A percentile compares a stretch with the other conserved stretches of the same genome.
Conservation (phyloP, 1,284 basidiomycete species). For the Leccinum variabile region DNA sequence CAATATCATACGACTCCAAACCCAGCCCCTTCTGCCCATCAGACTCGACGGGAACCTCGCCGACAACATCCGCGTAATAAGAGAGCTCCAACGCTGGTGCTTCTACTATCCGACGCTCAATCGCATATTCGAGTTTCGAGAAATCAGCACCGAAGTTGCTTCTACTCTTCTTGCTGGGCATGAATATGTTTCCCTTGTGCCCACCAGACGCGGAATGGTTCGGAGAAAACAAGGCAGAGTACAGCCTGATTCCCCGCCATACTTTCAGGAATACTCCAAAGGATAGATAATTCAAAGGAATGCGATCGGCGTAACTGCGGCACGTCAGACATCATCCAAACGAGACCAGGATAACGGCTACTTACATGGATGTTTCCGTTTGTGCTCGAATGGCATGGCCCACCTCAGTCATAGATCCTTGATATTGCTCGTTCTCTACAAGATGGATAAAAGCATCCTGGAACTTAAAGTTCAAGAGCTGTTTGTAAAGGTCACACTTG, state of each 20-base stretch:
- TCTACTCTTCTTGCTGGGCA: constrained; percentile 39
- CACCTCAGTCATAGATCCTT: constrained; percentile 60
- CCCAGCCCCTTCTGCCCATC: constrained; percentile 39
- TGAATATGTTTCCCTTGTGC: constrained; percentile 9
- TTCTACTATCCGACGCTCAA: constrained; percentile 81
- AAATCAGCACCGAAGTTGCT: constrained; percentile 58
- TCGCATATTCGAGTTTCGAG: constrained; percentile 74
- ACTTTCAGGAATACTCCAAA: constrained; percentile 34
- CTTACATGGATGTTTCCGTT: constrained; percentile 54
- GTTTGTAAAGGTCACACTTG: constrained; percentile 77
- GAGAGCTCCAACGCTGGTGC: constrained; percentile 72
- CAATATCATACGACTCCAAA: constrained; percentile 63
- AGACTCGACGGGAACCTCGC: constrained; percentile 52
- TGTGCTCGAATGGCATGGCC: constrained; percentile 65
- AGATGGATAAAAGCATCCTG: constrained; percentile 63
- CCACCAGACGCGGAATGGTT: constrained; percentile 5
- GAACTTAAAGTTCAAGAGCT: constrained; percentile 71
- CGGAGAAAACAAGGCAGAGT: constrained; percentile 36
- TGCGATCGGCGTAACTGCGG: constrained; percentile 30
- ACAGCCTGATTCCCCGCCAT: constrained; percentile 45
- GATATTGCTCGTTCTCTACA: constrained; percentile 77
- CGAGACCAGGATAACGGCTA: constrained; percentile 5
- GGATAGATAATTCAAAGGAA: constrained; percentile 33
- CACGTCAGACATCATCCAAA: constrained; percentile 13
- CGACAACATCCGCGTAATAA: constrained; percentile 82